Evolutionary conservation across 2,329 filamentous ascomycete genomes (phyloP), one percentile per base, ranked within the genome.

Genomic region (Monilinia fructicola): DNA sequence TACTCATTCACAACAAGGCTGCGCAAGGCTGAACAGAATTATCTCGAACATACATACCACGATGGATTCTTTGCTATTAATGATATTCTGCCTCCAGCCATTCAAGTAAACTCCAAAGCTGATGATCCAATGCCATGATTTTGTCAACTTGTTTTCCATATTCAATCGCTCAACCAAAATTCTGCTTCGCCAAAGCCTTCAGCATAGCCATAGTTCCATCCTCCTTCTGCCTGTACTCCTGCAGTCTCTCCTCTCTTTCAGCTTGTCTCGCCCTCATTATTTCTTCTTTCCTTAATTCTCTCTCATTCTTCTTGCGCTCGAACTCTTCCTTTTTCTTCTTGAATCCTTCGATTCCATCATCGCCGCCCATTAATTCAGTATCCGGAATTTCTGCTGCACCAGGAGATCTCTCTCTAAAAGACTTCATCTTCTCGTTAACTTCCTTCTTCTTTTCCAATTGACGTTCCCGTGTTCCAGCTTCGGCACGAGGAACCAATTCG

Each of bases 361-460:
- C 86, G 1, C 84, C 88, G 4, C 91, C 91, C 87, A 97, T 90
- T 35, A 98, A 77, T 64, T 96, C 90, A 21, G 81, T 81, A 16
- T 96, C 93, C 0, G 84, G 83, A 0, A 92, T 83, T 58, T 91
- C 90, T 23, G 81, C 84, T 69, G 78, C 81, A 0, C 86, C 87
- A 0, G 88, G 86, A 16, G 87, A 89, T 70, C 84, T 87, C 70
- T 93, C 82, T 67, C 87, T 80, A 75, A 96, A 97, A 14, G 85
- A 84, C 35, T 87, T 85, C 81, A 96, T 89, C 71, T 89, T 87
- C 9, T 89, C 88, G 40, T 90, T 90, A 6, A 85, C 81, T 69
- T 90, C 90, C 44, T 84, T 85, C 70, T 88, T 89, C 84, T 97
- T 97, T 80, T 99, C 94, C 0, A 98, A 83, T 74, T 87, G 86